Conservation (phyloP, 1,284 basidiomycete genomes). For the Lentinula novae-zelandiae region DNA sequence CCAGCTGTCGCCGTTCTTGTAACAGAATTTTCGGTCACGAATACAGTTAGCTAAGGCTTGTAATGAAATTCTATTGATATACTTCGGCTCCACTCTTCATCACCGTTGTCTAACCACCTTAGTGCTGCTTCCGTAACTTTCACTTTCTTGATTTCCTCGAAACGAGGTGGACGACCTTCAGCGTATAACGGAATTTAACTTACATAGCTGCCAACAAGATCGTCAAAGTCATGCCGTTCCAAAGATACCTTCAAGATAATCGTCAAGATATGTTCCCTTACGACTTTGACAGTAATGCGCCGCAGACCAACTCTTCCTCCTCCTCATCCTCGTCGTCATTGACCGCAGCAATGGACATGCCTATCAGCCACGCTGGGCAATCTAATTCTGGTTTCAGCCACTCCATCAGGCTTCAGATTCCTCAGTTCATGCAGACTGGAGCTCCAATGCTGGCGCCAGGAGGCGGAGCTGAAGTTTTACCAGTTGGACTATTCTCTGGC, state of each 20-base stretch:
- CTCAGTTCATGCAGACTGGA: slow-evolving; percentile 55
- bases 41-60: neutral
- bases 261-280: neutral
- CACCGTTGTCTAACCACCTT: neutral
- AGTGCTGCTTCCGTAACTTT: neutral
- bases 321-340: neutral
- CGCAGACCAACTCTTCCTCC: neutral
- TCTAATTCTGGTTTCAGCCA: slow-evolving; percentile 7
- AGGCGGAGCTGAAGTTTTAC: slow-evolving; percentile 69
- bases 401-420: slow-evolving; percentile 56
- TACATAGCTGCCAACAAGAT: too few relatives aligned
- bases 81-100: neutral
- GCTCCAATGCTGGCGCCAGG: slow-evolving; percentile 59
- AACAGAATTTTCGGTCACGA: neutral
- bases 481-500: slow-evolving; percentile 38
- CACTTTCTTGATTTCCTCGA: neutral
- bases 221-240: slow-evolving; percentile 7
- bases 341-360: neutral
- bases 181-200: neutral
- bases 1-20: neutral
- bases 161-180: neutral
- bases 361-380: neutral
- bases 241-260: slow-evolving; percentile 7
- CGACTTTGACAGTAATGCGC: neutral
- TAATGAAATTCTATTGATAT: neutral